Evolutionary conservation across 306 rosid species (phyloP).

Genomic region (Clitoria ternatea): DNA sequence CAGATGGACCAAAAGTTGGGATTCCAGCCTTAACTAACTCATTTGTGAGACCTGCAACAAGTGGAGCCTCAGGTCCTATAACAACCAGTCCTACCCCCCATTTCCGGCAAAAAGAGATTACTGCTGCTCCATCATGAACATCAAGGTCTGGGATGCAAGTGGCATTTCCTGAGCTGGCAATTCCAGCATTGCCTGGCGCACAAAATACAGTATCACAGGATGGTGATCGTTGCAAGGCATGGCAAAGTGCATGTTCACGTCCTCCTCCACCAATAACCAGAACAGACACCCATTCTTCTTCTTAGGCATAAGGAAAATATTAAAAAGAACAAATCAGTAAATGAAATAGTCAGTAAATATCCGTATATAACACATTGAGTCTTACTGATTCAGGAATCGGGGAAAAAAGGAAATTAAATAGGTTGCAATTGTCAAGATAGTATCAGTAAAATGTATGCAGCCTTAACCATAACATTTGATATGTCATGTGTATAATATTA

Average conservation of each 20-base stretch:
- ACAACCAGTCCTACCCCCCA: slow-evolving; percentile 83
- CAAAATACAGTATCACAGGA: slow-evolving; percentile 69
- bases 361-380: not conserved
- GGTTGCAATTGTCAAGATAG: not conserved
- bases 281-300: slow-evolving; percentile 49
- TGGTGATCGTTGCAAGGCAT: slow-evolving; percentile 84
- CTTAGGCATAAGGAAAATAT: slow-evolving; percentile 19
- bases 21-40: slow-evolving; percentile 66
- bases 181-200: slow-evolving; percentile 94
- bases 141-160: slow-evolving; percentile 75
- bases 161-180: slow-evolving; percentile 74
- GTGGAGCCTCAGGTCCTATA: slow-evolving; percentile 95
- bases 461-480: not conserved
- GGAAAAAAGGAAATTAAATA: not conserved
- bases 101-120: slow-evolving; percentile 59
- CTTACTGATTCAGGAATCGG: not conserved
- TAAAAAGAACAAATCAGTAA: not conserved
- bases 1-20: slow-evolving; percentile 91
- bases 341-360: not conserved
- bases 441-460: too few species aligned
- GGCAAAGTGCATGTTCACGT: slow-evolving; percentile 93
- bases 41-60: slow-evolving; percentile 79
- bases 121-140: slow-evolving; percentile 53
- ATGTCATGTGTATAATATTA: too few species aligned
- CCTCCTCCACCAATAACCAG: slow-evolving; percentile 98